phyloP scores from a whole-genome alignment of 179 eudicot species.

The Camellia oleifera region DNA sequence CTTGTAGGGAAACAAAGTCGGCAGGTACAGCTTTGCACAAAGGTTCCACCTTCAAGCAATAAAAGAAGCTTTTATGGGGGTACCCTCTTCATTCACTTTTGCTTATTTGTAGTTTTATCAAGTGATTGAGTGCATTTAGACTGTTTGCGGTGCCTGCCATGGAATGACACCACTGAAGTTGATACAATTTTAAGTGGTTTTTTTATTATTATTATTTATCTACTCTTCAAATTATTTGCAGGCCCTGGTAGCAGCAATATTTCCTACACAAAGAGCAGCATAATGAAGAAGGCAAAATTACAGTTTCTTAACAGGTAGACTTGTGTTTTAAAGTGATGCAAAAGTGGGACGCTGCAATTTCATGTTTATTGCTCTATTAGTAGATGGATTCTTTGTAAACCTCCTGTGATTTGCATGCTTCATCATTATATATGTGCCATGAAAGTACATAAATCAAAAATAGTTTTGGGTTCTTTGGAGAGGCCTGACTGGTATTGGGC shows the following conservation, averaged over 20 bases:
- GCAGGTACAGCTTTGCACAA: conserved; percentile 65
- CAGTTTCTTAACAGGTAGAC: conserved; percentile 67
- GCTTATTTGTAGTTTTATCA: conserved; percentile 2
- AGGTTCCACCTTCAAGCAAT: conserved; percentile 78
- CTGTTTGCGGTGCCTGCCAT: not conserved
- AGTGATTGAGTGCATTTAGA: not conserved
- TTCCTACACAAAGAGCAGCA: conserved; percentile 67
- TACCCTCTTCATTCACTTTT: conserved; percentile 23
- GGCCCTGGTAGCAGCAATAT: conserved; percentile 46
- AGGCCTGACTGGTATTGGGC: not conserved
- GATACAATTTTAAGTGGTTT: conserved; percentile 3
- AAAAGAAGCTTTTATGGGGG: conserved; percentile 70
- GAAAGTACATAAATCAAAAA: not conserved
- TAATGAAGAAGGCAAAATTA: conserved; percentile 84
- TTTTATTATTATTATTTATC: not conserved
- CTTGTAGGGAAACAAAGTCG: conserved; percentile 68
- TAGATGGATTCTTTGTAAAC: not conserved
- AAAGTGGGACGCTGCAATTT: not conserved
- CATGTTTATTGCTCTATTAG: not conserved
- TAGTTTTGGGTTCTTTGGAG: not conserved
- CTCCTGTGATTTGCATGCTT: not conserved
- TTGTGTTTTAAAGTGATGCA: not conserved
- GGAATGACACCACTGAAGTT: not conserved
- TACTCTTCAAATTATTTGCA: conserved; percentile 21
- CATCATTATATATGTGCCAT: not conserved